phyloP scores from a whole-genome alignment of 768 basidiomycete species.

The Antrodiella citrinella region DNA sequence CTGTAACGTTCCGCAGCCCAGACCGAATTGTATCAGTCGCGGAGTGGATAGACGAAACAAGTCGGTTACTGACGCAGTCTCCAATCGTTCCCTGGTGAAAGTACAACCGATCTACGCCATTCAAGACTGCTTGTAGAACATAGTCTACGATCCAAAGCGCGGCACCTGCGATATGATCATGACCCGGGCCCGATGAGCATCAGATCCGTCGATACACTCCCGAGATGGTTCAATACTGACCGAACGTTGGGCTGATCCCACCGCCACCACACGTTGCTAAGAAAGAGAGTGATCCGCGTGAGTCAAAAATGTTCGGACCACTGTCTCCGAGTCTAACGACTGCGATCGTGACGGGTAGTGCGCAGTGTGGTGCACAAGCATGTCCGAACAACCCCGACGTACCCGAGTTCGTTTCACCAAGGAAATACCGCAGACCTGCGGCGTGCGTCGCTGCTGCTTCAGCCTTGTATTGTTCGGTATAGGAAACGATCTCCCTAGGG shows the following conservation, averaged over 20 bases:
- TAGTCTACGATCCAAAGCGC: conserved; percentile 35
- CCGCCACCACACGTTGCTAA: conserved; percentile 36
- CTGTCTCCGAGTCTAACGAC: no score
- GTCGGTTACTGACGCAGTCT: conserved; percentile 24
- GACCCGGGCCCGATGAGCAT: neutral
- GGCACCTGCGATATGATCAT: conserved; percentile 26
- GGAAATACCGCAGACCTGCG: conserved; percentile 27
- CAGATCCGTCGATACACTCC: neutral
- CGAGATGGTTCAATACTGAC: neutral
- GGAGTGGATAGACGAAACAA: neutral
- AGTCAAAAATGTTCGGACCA: no score
- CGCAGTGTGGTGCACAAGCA: no score
- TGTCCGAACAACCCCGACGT: conserved; percentile 3
- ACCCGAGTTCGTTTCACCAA: conserved; percentile 36
- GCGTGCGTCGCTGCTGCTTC: conserved; percentile 27
- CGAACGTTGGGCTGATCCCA: conserved; percentile 26
- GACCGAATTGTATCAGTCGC: no score
- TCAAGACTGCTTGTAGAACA: conserved; percentile 28
- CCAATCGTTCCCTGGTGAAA: conserved; percentile 36
- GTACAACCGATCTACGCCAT: conserved; percentile 29
- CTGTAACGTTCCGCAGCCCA: conserved; percentile 12
- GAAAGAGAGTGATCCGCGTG: no score
- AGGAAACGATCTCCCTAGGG: conserved; percentile 28
- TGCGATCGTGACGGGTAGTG: no score
- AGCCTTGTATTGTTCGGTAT: conserved; percentile 22